Evolutionary conservation across 495 filamentous ascomycete species (phyloP), one percentile per base, ranked within the genome.

Genomic region (Aspergillus sclerotioniger): DNA sequence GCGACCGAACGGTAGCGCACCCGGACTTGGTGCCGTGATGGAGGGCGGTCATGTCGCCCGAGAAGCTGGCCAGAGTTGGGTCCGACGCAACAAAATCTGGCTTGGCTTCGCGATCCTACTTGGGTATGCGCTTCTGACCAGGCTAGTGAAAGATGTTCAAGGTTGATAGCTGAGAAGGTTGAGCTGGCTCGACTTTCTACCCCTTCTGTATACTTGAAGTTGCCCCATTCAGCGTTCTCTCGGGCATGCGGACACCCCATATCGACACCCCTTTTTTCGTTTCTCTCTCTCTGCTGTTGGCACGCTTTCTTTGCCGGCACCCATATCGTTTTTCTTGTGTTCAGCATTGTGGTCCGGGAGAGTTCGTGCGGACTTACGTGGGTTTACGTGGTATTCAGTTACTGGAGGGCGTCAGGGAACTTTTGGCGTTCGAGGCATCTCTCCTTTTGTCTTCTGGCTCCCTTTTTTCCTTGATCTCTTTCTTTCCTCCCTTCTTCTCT

Each of bases 11-110:
- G 84, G 84, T 4, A 90, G 88, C 62, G 83, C 81, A 4, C 81
- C 86, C 15, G 85, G 88, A 17, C 67, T 91, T 12, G 90, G 89
- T n/a, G 88, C 84, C 13, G 90, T 95, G 1, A 87, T 95, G 54
- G 88, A 91, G 55, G 76, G 90, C 69, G 74, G 89, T 68, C 71
- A 90, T 76, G 84, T 87, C 70, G 83, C 85, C 69, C 70, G 89
- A 54, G 81, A 92, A 62, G 90, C 87, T 8, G 89, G 93, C 1
- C 85, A 89, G 56, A 82, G 90, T 44, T 96, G 92, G 92, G 67
- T 91, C 41, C 75, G 81, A 56, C 82, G 86, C 54, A 87, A 96
- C 72, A 91, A 90, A 72, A 70, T 93, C 50, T 75, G 87, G 63
- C 76, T 96, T 35, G 82, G 81, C 4, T 79, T 87, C 15, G 84